Conservation (phyloP, 1,284 basidiomycete species). For the Phylloporus sp. region DNA sequence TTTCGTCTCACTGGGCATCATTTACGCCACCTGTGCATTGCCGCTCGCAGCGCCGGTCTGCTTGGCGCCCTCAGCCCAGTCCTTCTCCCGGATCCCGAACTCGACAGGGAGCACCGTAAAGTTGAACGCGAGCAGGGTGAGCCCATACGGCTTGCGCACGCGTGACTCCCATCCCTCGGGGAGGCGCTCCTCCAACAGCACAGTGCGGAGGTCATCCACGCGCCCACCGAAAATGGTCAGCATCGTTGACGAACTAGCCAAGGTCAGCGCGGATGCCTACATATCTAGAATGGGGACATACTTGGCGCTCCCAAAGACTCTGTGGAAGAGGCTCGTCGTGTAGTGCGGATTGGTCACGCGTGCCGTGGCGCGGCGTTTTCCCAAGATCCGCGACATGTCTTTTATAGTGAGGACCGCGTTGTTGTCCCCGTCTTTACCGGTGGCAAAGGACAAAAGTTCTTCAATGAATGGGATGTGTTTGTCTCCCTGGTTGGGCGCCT, state of each 20-base stretch:
- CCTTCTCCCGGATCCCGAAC: constrained; percentile 42
- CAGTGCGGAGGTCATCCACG: constrained; percentile 58
- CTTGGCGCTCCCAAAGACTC: constrained; percentile 73
- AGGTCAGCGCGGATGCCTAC: not conserved
- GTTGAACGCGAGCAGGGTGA: constrained; percentile 70
- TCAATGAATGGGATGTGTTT: constrained; percentile 60
- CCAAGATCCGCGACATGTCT: constrained; percentile 64
- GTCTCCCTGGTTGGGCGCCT: constrained; percentile 59
- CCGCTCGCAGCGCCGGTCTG: constrained; percentile 32
- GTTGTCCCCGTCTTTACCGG: constrained; percentile 61
- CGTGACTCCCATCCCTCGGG: constrained; percentile 75
- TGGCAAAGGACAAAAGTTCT: constrained; percentile 60
- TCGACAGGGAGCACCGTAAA: constrained; percentile 61
- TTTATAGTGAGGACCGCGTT: constrained; percentile 55
- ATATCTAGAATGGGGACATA: constrained; percentile 43
- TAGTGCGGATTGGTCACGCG: constrained; percentile 62
- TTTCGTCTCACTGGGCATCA: no score
- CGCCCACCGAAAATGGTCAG: constrained; percentile 69
- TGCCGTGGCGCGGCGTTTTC: constrained; percentile 67
- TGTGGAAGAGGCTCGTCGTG: constrained; percentile 57
- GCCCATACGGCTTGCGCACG: constrained; percentile 58
- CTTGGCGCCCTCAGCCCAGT: constrained; percentile 27
- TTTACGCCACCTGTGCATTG: not conserved
- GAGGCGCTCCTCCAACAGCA: constrained; percentile 71
- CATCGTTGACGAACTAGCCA: constrained; percentile 31